These are phyloP conservation scores for Fusarium xylarioides DNA, from an alignment of 2,329 filamentous ascomycete species.

Conservation along the genomic window DNA sequence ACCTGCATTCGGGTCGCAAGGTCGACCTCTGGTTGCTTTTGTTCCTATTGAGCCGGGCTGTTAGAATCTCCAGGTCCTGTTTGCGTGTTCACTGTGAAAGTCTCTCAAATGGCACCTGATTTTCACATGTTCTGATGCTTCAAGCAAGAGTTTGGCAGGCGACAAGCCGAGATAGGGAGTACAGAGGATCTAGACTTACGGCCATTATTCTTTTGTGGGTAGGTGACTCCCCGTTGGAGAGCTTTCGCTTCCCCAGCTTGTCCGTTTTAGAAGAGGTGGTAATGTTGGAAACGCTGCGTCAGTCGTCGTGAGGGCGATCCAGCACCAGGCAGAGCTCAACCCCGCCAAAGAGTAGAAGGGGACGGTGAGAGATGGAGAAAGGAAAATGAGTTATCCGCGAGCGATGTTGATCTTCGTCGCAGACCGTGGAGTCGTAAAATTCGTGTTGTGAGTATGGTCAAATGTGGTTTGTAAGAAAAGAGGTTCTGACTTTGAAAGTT, in stretches of 20 bases:
- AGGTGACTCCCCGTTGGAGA: slow-evolving; percentile 67
- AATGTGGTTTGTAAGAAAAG: slow-evolving; percentile 25
- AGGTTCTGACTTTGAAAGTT: slow-evolving; percentile 19
- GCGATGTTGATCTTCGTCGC: slow-evolving; percentile 23
- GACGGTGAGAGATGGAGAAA: slow-evolving; percentile 16
- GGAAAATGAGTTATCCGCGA: slow-evolving; percentile 7
- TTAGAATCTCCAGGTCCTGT: slow-evolving; percentile 8
- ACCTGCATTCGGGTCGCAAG: slow-evolving; percentile 73
- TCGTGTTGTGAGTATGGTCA: slow-evolving; percentile 13
- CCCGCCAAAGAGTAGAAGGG: slow-evolving; percentile 44
- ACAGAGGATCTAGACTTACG: slow-evolving; percentile 55
- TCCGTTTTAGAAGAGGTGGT: slow-evolving; percentile 45
- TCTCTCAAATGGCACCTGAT: neutral
- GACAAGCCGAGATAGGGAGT: neutral
- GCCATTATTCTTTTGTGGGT: slow-evolving; percentile 69
- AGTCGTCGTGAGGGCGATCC: slow-evolving; percentile 40
- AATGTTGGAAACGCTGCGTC: slow-evolving; percentile 47
- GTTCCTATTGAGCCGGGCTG: slow-evolving; percentile 49
- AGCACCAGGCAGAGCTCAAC: slow-evolving; percentile 52
- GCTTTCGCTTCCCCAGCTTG: slow-evolving; percentile 75
- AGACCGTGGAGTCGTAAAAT: slow-evolving; percentile 16
- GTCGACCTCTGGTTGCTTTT: slow-evolving; percentile 67
- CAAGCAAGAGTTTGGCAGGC: neutral
- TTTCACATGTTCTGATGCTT: slow-evolving; percentile 10
- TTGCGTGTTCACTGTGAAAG: neutral